phyloP scores from a whole-genome alignment of 179 eudicot species.

The Carnegiea gigantea region DNA sequence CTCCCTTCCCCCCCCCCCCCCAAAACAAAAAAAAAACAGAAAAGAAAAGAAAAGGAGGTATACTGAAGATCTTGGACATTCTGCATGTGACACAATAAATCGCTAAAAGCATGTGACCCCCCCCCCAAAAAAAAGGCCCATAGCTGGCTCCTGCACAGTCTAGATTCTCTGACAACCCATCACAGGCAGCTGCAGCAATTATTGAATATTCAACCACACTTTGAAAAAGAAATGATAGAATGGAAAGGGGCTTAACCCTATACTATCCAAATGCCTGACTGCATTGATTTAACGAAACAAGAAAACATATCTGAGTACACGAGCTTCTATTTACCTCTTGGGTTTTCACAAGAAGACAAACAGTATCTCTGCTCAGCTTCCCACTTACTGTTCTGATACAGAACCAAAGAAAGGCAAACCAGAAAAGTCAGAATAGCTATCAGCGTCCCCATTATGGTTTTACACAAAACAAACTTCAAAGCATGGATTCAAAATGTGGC shows the following conservation, averaged over 20 bases:
- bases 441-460: not conserved
- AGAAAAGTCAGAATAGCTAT: slow-evolving; percentile 16
- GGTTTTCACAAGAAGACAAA: slow-evolving; percentile 59
- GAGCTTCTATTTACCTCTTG: slow-evolving; percentile 41
- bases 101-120: no score
- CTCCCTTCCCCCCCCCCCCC: no score
- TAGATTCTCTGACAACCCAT: no score
- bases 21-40: no score
- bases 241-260: not conserved
- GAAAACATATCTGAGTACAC: not conserved
- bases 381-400: slow-evolving; percentile 49
- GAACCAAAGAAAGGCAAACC: slow-evolving; percentile 9
- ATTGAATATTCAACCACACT: not conserved
- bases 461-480: not conserved
- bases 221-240: not conserved
- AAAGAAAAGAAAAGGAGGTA: no score
- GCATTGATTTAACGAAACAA: not conserved
- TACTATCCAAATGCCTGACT: not conserved
- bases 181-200: not conserved
- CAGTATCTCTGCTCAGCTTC: slow-evolving; percentile 49
- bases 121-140: no score
- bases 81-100: no score
- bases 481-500: no score
- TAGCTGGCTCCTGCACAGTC: not conserved
- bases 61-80: no score